A percentile compares a stretch with the other conserved stretches of the same genome.
Evolutionary conservation across 2,329 filamentous ascomycete genomes (phyloP).

Genomic region (Botryotinia calthae): DNA sequence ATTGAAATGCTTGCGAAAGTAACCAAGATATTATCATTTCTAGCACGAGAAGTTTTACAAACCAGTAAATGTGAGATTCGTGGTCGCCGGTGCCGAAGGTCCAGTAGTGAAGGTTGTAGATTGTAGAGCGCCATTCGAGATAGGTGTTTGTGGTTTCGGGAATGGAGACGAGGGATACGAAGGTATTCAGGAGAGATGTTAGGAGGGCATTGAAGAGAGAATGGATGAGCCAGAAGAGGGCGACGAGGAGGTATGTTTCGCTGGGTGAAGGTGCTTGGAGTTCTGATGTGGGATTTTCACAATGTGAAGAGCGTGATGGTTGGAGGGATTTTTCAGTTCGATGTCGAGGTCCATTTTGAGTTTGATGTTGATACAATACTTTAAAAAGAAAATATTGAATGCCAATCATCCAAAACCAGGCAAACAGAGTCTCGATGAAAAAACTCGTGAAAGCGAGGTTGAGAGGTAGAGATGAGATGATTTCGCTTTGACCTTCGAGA

Average conservation of each 20-base stretch:
- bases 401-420: slow-evolving; percentile 9
- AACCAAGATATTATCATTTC: slow-evolving; percentile 8
- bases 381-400: slow-evolving; percentile 12
- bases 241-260: neutral
- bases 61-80: neutral
- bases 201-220: neutral
- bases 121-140: neutral
- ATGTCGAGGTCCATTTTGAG: neutral
- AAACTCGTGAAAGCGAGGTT: slow-evolving; percentile 6
- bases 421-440: neutral
- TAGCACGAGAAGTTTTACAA: neutral
- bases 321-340: neutral
- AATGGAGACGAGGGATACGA: neutral
- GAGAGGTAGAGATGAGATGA: neutral
- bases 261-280: neutral
- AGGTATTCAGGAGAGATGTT: neutral
- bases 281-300: neutral
- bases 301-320: neutral
- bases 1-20: neutral
- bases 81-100: neutral
- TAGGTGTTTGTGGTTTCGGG: neutral
- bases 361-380: neutral
- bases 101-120: slow-evolving; percentile 14
- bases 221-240: neutral
- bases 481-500: neutral